These are phyloP conservation scores for Lasiodiplodia sp. DNA, from an alignment of 2,329 filamentous ascomycete genomes.

Conservation along the genomic window DNA sequence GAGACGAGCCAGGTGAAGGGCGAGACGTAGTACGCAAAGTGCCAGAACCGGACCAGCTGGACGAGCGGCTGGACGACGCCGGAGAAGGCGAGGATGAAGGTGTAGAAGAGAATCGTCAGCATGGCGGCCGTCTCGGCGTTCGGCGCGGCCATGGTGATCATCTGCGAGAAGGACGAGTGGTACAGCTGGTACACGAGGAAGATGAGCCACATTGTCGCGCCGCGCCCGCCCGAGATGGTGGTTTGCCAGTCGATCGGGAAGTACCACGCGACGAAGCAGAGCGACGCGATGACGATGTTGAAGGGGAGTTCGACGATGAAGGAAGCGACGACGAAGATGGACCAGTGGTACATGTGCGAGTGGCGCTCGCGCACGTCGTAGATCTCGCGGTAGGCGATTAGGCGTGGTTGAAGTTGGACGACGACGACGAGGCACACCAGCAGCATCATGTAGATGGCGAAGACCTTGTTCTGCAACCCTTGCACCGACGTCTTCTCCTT, in stretches of 20 bases:
- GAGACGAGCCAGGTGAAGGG: constrained; percentile 70
- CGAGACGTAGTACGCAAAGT: constrained; percentile 75
- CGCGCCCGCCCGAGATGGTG: neutral
- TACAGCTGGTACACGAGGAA: constrained; percentile 67
- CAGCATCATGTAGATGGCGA: constrained; percentile 60
- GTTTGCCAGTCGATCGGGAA: constrained; percentile 54
- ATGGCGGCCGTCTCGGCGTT: constrained; percentile 73
- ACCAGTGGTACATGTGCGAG: constrained; percentile 77
- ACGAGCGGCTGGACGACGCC: constrained; percentile 66
- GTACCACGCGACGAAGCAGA: constrained; percentile 73
- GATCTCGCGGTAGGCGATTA: constrained; percentile 64
- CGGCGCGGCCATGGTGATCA: constrained; percentile 75
- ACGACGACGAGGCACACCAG: constrained; percentile 56
- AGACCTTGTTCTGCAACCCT: constrained; percentile 56
- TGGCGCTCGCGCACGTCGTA: constrained; percentile 69
- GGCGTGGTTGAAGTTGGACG: constrained; percentile 66
- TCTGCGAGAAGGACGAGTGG: constrained; percentile 67
- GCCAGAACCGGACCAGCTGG: constrained; percentile 74
- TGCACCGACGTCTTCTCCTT: constrained; percentile 45
- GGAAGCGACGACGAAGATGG: constrained; percentile 74
- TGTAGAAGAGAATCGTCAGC: constrained; percentile 64
- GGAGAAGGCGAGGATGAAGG: constrained; percentile 68
- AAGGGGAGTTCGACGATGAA: constrained; percentile 76
- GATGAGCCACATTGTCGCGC: constrained; percentile 35
- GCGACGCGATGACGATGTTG: constrained; percentile 66